A percentile compares a stretch with the other conserved stretches of the same genome.
phyloP scores from a whole-genome alignment of 73 alveolate genomes.

The Symbiodinium pilosum region DNA sequence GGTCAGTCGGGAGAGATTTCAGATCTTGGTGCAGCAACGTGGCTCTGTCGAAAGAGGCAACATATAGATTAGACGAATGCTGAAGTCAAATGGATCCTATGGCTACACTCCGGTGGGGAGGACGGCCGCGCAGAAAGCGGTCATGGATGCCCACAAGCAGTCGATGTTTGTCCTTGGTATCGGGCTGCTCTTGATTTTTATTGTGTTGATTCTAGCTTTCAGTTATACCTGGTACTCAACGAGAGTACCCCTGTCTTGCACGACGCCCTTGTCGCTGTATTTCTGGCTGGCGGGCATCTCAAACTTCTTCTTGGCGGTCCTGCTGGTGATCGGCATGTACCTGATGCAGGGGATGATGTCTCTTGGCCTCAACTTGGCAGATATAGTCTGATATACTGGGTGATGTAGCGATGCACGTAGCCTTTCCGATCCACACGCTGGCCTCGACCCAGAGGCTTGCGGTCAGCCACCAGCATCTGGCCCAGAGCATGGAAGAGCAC shows the following conservation, averaged over 20 bases:
- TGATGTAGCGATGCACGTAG: too few relatives aligned
- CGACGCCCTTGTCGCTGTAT: constrained; percentile 6
- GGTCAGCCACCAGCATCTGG: constrained; percentile 56
- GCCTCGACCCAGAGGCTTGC: not conserved
- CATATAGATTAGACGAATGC: too few relatives aligned
- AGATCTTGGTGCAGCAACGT: too few relatives aligned
- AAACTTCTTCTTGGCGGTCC: constrained; percentile 77
- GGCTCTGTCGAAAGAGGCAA: too few relatives aligned
- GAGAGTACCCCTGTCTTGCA: constrained; percentile 37
- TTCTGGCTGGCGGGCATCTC: constrained; percentile 83
- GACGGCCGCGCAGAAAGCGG: constrained; percentile 30
- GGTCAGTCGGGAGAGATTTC: too few relatives aligned
- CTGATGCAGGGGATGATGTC: constrained; percentile 93
- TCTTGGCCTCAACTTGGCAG: not conserved
- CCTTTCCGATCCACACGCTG: too few relatives aligned
- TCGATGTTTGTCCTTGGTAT: constrained; percentile 67
- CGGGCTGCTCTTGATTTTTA: constrained; percentile 58
- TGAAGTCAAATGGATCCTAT: constrained; percentile 52
- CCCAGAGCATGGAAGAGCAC: constrained; percentile 72
- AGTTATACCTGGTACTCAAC: constrained; percentile 59
- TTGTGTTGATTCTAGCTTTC: constrained; percentile 48
- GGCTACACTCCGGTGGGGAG: constrained; percentile 89
- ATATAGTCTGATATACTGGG: too few relatives aligned
- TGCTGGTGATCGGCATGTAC: constrained; percentile 80
- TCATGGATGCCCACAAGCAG: constrained; percentile 50